These are phyloP conservation scores for Arthroderma sp. DNA, from an alignment of 2,329 filamentous ascomycete genomes.

Conservation along the genomic window DNA sequence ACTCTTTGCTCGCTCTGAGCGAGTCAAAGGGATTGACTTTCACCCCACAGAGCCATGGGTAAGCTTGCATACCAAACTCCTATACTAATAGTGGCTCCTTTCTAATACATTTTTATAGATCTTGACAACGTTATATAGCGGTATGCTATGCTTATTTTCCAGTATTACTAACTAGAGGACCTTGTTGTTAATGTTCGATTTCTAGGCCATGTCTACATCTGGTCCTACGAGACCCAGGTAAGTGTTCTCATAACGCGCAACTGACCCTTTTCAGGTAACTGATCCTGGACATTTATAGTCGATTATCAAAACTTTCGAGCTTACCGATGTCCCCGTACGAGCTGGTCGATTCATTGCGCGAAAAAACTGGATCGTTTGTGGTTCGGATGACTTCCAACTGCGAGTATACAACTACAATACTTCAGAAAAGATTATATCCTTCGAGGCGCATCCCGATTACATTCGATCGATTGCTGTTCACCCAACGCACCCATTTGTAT, in stretches of 20 bases:
- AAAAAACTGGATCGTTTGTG: conserved; percentile 98
- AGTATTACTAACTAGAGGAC: neutral
- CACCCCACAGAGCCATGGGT: conserved; percentile 96
- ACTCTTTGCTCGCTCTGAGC: conserved; percentile 79
- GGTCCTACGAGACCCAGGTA: conserved; percentile 89
- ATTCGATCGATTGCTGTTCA: conserved; percentile 95
- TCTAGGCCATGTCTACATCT: conserved; percentile 92
- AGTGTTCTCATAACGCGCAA: conserved; percentile 10
- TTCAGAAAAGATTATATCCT: conserved; percentile 92
- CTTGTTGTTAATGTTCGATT: conserved; percentile 14
- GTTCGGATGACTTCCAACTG: conserved; percentile 78
- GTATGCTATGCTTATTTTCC: conserved; percentile 40
- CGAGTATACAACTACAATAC: conserved; percentile 99
- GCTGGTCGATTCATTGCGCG: conserved; percentile 91
- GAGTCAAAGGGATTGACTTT: conserved; percentile 95
- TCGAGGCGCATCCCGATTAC: conserved; percentile 96
- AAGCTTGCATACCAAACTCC: conserved; percentile 20
- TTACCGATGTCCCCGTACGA: conserved; percentile 94
- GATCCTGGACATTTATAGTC: conserved; percentile 38
- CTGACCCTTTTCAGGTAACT: neutral
- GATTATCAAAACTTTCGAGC: conserved; percentile 97
- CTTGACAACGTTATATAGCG: conserved; percentile 90
- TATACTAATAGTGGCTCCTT: conserved; percentile 4
- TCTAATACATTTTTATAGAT: conserved; percentile 38
- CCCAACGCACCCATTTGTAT: conserved; percentile 85